Percentiles rank a stretch among this genome's conserved stretches.
Conservation (phyloP, 2,329 filamentous ascomycete species). For the Phaeosphaeriaceae sp. region DNA sequence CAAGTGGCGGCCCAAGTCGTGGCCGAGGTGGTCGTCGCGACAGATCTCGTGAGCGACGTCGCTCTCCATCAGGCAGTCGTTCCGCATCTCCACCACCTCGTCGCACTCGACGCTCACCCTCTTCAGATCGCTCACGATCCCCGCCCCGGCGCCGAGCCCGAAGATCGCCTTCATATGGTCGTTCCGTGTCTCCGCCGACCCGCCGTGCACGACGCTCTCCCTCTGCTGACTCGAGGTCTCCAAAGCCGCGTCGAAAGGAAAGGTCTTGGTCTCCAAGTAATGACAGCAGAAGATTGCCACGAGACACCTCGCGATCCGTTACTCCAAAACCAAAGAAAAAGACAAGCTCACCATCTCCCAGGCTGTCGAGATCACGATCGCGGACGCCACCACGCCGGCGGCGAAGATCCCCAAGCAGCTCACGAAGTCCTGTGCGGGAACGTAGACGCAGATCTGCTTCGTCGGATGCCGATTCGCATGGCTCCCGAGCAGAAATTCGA, state of each 20-base stretch:
- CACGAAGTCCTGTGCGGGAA: slow-evolving; percentile 48
- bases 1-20: slow-evolving; percentile 49
- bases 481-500: slow-evolving; percentile 59
- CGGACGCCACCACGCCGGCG: slow-evolving; percentile 43
- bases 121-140: slow-evolving; percentile 49
- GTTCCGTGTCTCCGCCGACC: slow-evolving; percentile 37
- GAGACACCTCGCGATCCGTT: slow-evolving; percentile 56
- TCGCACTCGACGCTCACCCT: slow-evolving; percentile 35
- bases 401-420: slow-evolving; percentile 46
- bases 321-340: slow-evolving; percentile 56
- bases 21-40: slow-evolving; percentile 47
- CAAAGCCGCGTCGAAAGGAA: slow-evolving; percentile 26
- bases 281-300: slow-evolving; percentile 36
- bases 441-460: slow-evolving; percentile 55
- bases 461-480: slow-evolving; percentile 51
- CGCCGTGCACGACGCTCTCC: slow-evolving; percentile 24
- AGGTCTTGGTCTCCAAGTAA: slow-evolving; percentile 41
- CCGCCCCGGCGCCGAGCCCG: slow-evolving; percentile 43
- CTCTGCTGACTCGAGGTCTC: slow-evolving; percentile 24
- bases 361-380: slow-evolving; percentile 45
- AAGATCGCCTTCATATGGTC: slow-evolving; percentile 45
- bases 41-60: slow-evolving; percentile 41
- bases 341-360: slow-evolving; percentile 64
- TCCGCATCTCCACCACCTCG: slow-evolving; percentile 36
- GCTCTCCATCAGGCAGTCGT: slow-evolving; percentile 40